phyloP scores from a whole-genome alignment of 2,329 filamentous ascomycete genomes.

The Capronia americana region DNA sequence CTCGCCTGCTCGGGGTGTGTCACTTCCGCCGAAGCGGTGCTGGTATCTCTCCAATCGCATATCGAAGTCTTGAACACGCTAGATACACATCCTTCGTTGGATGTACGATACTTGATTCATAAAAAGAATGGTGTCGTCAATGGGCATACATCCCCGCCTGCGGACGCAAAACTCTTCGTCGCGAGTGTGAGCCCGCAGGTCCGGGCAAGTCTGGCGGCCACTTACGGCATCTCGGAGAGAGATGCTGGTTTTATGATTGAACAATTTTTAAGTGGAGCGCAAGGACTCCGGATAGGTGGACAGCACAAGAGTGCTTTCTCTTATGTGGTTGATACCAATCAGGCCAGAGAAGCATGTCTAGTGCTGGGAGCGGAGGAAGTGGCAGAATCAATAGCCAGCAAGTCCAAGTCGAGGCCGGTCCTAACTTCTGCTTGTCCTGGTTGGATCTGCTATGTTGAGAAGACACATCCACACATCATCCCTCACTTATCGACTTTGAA shows the following conservation, averaged over 20 bases:
- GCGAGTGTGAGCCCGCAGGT: constrained; percentile 93
- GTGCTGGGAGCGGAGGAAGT: constrained; percentile 79
- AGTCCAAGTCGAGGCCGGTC: constrained; percentile 47
- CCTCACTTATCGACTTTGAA: constrained; percentile 90
- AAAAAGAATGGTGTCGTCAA: constrained; percentile 53
- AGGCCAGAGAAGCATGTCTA: constrained; percentile 80
- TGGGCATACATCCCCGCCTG: constrained; percentile 44
- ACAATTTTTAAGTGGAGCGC: constrained; percentile 73
- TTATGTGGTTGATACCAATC: constrained; percentile 90
- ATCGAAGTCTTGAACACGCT: constrained; percentile 85
- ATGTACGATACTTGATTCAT: constrained; percentile 47
- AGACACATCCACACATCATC: constrained; percentile 92
- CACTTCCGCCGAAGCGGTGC: constrained; percentile 94
- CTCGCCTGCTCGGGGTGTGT: constrained; percentile 97
- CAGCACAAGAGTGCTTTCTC: constrained; percentile 77
- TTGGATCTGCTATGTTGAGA: constrained; percentile 99
- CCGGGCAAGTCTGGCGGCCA: constrained; percentile 85
- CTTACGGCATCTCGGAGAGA: constrained; percentile 74
- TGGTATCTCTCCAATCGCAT: constrained; percentile 93
- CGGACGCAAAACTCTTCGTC: constrained; percentile 77
- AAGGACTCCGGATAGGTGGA: constrained; percentile 73
- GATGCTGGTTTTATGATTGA: constrained; percentile 83
- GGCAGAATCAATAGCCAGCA: constrained; percentile 48
- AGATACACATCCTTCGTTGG: constrained; percentile 64
- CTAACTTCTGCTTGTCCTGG: constrained; percentile 92